Conservation (phyloP, 495 filamentous ascomycete species). For the Xylaria grammica region DNA sequence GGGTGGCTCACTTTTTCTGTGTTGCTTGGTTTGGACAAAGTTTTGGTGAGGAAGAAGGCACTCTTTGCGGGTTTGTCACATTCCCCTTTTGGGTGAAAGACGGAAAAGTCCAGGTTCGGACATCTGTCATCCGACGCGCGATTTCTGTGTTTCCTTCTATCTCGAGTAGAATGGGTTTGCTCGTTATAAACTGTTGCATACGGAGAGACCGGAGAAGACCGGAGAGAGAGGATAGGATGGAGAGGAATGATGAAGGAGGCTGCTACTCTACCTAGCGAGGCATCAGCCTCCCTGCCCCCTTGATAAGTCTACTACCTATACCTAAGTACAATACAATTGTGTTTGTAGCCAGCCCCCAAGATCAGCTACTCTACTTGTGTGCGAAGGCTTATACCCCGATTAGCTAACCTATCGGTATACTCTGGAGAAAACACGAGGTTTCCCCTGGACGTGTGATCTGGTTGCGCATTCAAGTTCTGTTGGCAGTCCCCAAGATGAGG, state of each 20-base stretch:
- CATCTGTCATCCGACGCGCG: neutral
- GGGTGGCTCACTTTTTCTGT: conserved; percentile 10
- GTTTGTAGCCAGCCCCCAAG: conserved; percentile 6
- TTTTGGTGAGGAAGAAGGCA: neutral
- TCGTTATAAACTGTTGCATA: conserved; percentile 3
- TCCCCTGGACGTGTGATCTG: too few species aligned
- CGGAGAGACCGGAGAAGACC: neutral
- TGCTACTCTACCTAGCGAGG: neutral
- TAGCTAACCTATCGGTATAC: too few species aligned
- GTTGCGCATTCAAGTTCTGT: too few species aligned
- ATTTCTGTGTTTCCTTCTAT: neutral
- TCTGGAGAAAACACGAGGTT: too few species aligned
- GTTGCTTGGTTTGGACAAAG: conserved; percentile 7
- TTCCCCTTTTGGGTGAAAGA: neutral
- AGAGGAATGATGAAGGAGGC: neutral
- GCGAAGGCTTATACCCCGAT: neutral
- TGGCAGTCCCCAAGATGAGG: too few species aligned
- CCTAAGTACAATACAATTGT: conserved; percentile 13
- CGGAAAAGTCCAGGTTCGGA: too few species aligned
- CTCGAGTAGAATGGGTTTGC: conserved; percentile 13
- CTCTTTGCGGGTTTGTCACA: neutral
- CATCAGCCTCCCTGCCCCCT: neutral
- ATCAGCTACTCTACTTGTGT: neutral
- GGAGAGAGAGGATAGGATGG: neutral
- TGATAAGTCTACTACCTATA: conserved; percentile 9